Evolutionary conservation across 176 grass and related monocot species (phyloP).

Genomic region (Avena eriantha): DNA sequence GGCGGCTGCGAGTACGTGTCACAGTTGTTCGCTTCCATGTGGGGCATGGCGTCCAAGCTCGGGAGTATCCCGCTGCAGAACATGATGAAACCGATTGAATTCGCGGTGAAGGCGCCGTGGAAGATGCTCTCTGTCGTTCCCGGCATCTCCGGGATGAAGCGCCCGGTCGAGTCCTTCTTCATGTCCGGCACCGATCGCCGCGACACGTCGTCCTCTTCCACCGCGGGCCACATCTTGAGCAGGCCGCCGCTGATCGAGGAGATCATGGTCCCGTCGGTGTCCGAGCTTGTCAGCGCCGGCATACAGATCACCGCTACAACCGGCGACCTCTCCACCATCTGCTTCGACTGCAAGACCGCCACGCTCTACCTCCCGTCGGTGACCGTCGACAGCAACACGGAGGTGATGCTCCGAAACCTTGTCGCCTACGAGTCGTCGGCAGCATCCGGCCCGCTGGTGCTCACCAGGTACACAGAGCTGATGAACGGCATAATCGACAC

Average conservation of each 20-base stretch:
- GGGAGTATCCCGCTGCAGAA: conserved; percentile 42
- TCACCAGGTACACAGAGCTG: conserved; percentile 80
- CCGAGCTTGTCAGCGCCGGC: conserved; percentile 54
- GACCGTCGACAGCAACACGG: conserved; percentile 70
- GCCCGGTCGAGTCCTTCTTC: conserved; percentile 57
- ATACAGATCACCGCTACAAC: conserved; percentile 57
- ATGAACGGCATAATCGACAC: conserved; percentile 91
- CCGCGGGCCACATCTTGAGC: conserved; percentile 9
- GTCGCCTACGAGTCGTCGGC: conserved; percentile 75
- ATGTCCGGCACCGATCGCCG: conserved; percentile 28
- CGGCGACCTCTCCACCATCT: conserved; percentile 59
- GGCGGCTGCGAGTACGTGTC: conserved; percentile 44
- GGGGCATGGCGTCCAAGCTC: conserved; percentile 45
- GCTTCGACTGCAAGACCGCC: conserved; percentile 60
- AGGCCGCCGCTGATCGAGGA: conserved; percentile 77
- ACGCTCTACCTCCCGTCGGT: conserved; percentile 65
- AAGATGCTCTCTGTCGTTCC: conserved; percentile 73
- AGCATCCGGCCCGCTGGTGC: conserved; percentile 65
- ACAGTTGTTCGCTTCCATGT: conserved; percentile 52
- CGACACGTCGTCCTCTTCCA: conserved; percentile 25
- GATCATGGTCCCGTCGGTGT: conserved; percentile 89
- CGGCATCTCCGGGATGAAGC: conserved; percentile 60
- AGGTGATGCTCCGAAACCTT: conserved; percentile 73
- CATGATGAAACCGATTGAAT: conserved; percentile 56
- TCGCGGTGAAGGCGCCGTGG: conserved; percentile 72